A percentile compares a stretch with the other conserved stretches of the same genome.
phyloP scores from a whole-genome alignment of 2,329 filamentous ascomycete genomes.

The Epichloe amarillans region DNA sequence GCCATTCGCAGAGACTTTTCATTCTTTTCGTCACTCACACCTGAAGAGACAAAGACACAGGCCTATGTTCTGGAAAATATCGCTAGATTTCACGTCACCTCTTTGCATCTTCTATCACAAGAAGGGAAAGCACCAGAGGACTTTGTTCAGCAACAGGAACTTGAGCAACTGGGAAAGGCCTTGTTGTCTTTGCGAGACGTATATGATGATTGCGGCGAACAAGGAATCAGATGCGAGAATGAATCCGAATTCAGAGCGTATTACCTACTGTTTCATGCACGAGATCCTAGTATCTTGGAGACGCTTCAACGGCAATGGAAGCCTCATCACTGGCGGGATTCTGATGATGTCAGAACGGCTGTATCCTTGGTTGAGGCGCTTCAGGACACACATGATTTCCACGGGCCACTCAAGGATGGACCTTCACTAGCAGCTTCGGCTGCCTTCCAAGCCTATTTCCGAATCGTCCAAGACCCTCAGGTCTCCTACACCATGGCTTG shows the following conservation, averaged over 20 bases:
- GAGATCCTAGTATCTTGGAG: constrained; percentile 41
- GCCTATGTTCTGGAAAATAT: constrained; percentile 54
- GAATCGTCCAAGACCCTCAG: constrained; percentile 39
- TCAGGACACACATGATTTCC: constrained; percentile 43
- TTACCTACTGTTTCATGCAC: constrained; percentile 48
- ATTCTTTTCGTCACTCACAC: constrained; percentile 48
- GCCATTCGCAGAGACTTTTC: constrained; percentile 56
- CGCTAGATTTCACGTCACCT: constrained; percentile 51
- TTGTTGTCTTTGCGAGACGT: constrained; percentile 51
- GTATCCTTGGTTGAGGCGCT: constrained; percentile 46
- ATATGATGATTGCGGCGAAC: constrained; percentile 51
- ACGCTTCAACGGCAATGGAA: constrained; percentile 44
- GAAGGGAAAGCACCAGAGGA: constrained; percentile 42
- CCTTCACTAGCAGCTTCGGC: constrained; percentile 36
- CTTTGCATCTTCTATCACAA: constrained; percentile 48
- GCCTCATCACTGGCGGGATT: constrained; percentile 37
- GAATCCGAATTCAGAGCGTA: constrained; percentile 55
- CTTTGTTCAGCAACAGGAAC: constrained; percentile 54
- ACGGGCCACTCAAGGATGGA: constrained; percentile 40
- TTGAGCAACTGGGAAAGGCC: constrained; percentile 53
- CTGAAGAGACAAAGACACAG: constrained; percentile 42
- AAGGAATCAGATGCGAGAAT: constrained; percentile 43
- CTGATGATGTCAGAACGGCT: constrained; percentile 47
- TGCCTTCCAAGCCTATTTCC: constrained; percentile 42
- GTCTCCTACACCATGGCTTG: constrained; percentile 60